Base-by-base conservation (phyloP, 768 basidiomycete genomes). In the Gautieria morchelliformis region DNA sequence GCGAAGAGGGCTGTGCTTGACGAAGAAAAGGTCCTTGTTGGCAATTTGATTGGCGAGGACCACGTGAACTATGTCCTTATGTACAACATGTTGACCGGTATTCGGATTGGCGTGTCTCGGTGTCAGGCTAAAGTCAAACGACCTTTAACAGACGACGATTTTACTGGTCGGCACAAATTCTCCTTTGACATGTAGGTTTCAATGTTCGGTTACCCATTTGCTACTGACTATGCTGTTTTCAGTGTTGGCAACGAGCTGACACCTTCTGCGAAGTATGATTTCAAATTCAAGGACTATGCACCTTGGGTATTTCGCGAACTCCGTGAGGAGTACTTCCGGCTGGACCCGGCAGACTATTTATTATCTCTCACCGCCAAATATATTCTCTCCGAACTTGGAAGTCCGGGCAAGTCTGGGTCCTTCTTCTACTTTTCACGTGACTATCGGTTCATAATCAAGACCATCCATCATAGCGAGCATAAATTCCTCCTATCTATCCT, bases 31-130 rank as follows among this genome's bases (percentile, higher is more conserved):
- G 85, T 86, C 4, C 72, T 94, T 12, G 90, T 97, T 0, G 96
- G 96, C 0, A 98, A 98, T 69, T 73, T 98, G 63, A 96, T 99
- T 62, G 91, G 93, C n/a, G 94, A 97, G 69, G 95, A 84, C 65
- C 96, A 99, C 71, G 94, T 88, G 70, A 99, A 99, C 74, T 99
- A 97, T 64, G 90, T 98, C 58, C 74, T 99, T 66, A 98, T 98
- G 96, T 99, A 98, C 75, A 98, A 99, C 75, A 99, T 99, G 96
- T 78, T 99, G 65, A 99, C 96, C 4, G 96, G 96, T 5, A 99
- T 99, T 60, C 82, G 96, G 42, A 93, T 93, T 63, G 94, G 86
- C 30, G 94, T 98, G 12, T 98, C 95, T 47, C 76, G 96, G 61
- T 96, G 91, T 74, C 93, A 96, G 68, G 96, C 94, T 47, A 98